Conservation (phyloP, 345 rosid genomes). For the Camelina neglecta region DNA sequence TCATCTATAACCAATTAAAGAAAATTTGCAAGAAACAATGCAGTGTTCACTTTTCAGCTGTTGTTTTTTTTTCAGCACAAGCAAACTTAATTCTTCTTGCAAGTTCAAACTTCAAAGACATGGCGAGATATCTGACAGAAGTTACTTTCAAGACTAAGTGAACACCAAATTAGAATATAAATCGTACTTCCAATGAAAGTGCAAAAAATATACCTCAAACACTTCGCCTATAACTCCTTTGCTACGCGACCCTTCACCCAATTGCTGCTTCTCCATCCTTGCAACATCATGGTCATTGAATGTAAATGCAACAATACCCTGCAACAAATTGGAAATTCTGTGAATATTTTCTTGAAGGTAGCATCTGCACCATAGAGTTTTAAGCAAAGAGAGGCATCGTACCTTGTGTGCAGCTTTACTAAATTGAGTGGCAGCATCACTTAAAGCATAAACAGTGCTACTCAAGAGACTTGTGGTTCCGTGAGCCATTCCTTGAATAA, state of each 20-base stretch:
- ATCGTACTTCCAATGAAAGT: background rate
- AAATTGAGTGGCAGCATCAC: conserved; percentile 96
- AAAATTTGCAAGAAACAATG: conserved; percentile 4
- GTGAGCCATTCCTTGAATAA: conserved; percentile 88
- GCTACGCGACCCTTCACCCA: conserved; percentile 76
- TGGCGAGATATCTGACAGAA: background rate
- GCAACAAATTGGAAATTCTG: conserved; percentile 34
- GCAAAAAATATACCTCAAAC: conserved; percentile 62
- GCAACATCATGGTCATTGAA: conserved; percentile 88
- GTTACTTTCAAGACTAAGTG: conserved; percentile 2
- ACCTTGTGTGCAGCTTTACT: conserved; percentile 99
- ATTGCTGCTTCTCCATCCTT: conserved; percentile 74
- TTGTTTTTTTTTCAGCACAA: conserved; percentile 1
- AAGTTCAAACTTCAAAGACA: conserved; percentile 18
- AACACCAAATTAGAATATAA: background rate
- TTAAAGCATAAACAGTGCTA: conserved; percentile 88
- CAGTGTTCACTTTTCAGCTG: background rate
- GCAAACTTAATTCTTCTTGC: conserved; percentile 20
- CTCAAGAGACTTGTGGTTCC: conserved; percentile 93
- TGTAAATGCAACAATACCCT: conserved; percentile 96
- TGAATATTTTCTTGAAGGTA: conserved; percentile 26
- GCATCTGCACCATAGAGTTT: conserved; percentile 9
- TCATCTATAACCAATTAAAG: conserved; percentile 15
- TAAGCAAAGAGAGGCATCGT: conserved; percentile 36
- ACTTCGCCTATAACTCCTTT: conserved; percentile 94